Conservation (phyloP, 495 filamentous ascomycete species). For the Tuber melanosporum region DNA sequence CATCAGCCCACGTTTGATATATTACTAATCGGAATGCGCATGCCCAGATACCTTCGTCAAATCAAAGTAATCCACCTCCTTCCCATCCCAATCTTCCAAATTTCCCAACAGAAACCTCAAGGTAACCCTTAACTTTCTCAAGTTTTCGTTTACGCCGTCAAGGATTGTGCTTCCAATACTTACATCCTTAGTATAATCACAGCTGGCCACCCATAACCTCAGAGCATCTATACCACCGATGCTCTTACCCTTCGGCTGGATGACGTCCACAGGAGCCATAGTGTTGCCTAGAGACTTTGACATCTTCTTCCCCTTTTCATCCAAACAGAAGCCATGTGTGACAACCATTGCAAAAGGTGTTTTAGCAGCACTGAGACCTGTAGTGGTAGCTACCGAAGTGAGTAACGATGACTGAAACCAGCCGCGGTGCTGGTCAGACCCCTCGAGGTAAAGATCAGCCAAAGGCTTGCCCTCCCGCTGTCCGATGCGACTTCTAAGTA, state of each 20-base stretch:
- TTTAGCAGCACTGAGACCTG: conserved; percentile 31
- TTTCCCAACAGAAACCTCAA: conserved; percentile 84
- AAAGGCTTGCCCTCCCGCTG: conserved; percentile 45
- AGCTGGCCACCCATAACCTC: conserved; percentile 81
- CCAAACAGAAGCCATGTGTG: conserved; percentile 92
- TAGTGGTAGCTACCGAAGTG: conserved; percentile 59
- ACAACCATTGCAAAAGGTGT: conserved; percentile 79
- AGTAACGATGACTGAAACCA: conserved; percentile 99
- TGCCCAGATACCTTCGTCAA: conserved; percentile 19
- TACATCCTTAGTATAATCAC: conserved; percentile 85
- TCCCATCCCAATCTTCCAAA: conserved; percentile 54
- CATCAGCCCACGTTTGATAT: conserved; percentile 40
- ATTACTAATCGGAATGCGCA: conserved; percentile 42
- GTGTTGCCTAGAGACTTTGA: conserved; percentile 95
- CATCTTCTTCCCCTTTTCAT: conserved; percentile 89
- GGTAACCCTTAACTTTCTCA: conserved; percentile 80
- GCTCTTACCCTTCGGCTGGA: conserved; percentile 47
- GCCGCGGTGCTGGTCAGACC: conserved; percentile 88
- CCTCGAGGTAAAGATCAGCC: conserved; percentile 88
- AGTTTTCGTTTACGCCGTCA: conserved; percentile 60
- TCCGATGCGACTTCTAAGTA: conserved; percentile 21
- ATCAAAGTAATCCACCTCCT: conserved; percentile 44
- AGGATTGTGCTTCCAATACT: conserved; percentile 69
- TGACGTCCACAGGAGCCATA: conserved; percentile 72
- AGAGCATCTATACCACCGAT: conserved; percentile 24